Base-by-base conservation (phyloP, 1,139 yeast species). In the Trichomonascaceae sp. region DNA sequence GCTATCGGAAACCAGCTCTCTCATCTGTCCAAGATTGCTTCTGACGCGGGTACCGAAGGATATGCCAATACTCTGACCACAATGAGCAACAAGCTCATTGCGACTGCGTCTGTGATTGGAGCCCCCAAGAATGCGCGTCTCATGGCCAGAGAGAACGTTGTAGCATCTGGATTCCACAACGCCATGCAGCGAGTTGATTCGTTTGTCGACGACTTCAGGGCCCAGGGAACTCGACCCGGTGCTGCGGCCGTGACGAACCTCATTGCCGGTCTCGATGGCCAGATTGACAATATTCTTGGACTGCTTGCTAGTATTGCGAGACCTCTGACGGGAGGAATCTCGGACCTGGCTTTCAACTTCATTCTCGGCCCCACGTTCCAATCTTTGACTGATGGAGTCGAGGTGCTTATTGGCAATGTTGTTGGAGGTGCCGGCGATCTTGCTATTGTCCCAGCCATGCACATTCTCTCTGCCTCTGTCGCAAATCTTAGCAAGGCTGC, bases 261-360 rank as follows among this genome's bases (percentile, higher is more conserved):
- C 26, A 43, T 55, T 30, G 43, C 54, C 16, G 58, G 57, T 22
- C 37, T 53, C 17, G 59, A 55, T 38, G 50, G 55, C 13, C 60
- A 56, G 40, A 45, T 55, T 35, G 59, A 56, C 36, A 49, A 48
- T 34, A 30, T 46, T 4, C 43, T 54, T 29, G 54, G 49, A 3
- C 35, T 43, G 16, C 36, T 50, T 28, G 41, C 47, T 16, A 40
- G 47, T 18, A 44, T 44, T 4, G 37, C 48, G 11, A 38, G 48
- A 16, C 49, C 51, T n/a, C 25, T 44, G 15, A 48, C 55, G 5
- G 37, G 44, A 13, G 55, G 56, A 15, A 26, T 43, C 20, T 43
- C 56, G 14, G 39, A 45, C 35, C 41, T 40, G 2, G 42, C 48
- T 16, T 46, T 45, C 31, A 35, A 40, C 26, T 37, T 41, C 23